Conservation (phyloP, 768 basidiomycete genomes). For the Rhizopogon vinicolor region DNA sequence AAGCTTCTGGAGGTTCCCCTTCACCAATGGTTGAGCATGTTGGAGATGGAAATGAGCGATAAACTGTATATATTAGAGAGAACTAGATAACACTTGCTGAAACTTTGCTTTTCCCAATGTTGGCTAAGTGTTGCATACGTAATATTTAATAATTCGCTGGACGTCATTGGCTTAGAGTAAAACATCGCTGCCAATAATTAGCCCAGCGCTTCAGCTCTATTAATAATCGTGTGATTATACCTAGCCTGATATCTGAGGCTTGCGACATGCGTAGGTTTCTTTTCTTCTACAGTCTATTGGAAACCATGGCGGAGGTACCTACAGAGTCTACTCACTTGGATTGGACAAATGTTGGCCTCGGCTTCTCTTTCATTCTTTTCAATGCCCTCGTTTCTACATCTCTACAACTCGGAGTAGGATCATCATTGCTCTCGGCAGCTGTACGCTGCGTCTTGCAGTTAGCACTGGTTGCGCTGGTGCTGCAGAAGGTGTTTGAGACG, state of each 20-base stretch:
- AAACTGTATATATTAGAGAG: constrained; percentile 49
- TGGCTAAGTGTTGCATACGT: no score
- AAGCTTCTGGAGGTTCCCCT: constrained; percentile 19
- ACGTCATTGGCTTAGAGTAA: neutral
- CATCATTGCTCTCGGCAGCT: constrained; percentile 64
- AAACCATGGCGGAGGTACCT: constrained; percentile 27
- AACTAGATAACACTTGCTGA: neutral
- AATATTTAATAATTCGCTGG: no score
- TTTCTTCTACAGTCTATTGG: neutral
- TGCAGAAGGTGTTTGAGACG: constrained; percentile 73
- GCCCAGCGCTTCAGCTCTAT: neutral
- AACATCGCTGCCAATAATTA: no score
- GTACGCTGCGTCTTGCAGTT: constrained; percentile 77
- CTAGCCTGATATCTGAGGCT: neutral
- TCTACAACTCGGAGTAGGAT: constrained; percentile 65
- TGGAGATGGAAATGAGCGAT: constrained; percentile 35
- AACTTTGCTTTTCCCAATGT: neutral
- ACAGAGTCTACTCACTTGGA: constrained; percentile 32
- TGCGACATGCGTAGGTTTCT: neutral
- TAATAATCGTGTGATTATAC: neutral
- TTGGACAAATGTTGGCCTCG: constrained; percentile 76
- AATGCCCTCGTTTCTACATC: constrained; percentile 60
- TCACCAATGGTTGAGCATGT: constrained; percentile 17
- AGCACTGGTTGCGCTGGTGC: constrained; percentile 61
- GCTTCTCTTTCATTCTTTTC: constrained; percentile 70